phyloP scores from a whole-genome alignment of 2,329 filamentous ascomycete genomes.

The Aspergillus intermedius region DNA sequence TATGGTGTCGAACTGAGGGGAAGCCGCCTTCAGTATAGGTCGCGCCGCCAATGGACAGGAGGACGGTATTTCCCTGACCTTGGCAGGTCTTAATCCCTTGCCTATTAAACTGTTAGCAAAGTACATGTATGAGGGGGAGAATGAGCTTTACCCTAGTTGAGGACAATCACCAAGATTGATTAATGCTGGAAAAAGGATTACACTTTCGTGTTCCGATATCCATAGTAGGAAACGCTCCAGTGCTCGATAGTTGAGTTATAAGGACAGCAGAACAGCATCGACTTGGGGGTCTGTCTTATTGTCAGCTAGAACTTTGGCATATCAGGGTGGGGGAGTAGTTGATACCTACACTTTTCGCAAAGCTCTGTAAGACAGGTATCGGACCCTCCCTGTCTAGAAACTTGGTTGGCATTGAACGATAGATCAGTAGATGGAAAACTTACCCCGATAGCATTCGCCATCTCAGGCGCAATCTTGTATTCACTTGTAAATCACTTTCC shows the following conservation, averaged over 20 bases:
- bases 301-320: slow-evolving; percentile 54
- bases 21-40: slow-evolving; percentile 66
- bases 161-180: slow-evolving; percentile 54
- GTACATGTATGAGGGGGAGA: slow-evolving; percentile 5
- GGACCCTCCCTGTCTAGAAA: slow-evolving; percentile 37
- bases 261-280: slow-evolving; percentile 6
- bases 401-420: slow-evolving; percentile 28
- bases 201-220: slow-evolving; percentile 62
- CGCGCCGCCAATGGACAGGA: slow-evolving; percentile 67
- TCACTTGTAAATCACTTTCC: no score
- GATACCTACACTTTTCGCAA: neutral
- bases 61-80: slow-evolving; percentile 59
- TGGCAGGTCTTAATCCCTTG: slow-evolving; percentile 56
- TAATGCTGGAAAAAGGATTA: slow-evolving; percentile 50
- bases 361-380: slow-evolving; percentile 37
- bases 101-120: slow-evolving; percentile 17
- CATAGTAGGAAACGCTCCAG: slow-evolving; percentile 46
- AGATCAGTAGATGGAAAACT: neutral
- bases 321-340: slow-evolving; percentile 40
- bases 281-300: neutral
- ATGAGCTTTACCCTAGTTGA: slow-evolving; percentile 52
- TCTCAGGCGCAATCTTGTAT: no score
- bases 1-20: slow-evolving; percentile 46
- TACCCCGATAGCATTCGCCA: slow-evolving; percentile 51
- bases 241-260: slow-evolving; percentile 22